Percentiles rank a stretch among this genome's conserved stretches.
phyloP scores from a whole-genome alignment of 306 rosid species.

The Medicago lupulina region DNA sequence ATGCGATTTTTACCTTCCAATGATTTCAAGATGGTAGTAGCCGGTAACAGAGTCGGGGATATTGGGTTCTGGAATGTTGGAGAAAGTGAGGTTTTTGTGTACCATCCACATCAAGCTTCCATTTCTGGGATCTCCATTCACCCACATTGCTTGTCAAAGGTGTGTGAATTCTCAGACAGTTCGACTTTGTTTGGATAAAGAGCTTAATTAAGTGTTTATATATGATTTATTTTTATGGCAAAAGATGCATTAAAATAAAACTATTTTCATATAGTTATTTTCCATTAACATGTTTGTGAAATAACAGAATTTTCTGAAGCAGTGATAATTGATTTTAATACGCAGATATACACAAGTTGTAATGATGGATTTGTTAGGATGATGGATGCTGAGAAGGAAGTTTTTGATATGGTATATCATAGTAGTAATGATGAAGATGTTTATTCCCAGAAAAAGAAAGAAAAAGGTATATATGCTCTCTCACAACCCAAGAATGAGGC shows the following conservation, averaged over 20 bases:
- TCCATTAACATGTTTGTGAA: neutral
- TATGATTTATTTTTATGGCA: neutral
- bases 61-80: constrained; percentile 77
- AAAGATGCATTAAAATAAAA: too few species aligned
- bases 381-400: constrained; percentile 88
- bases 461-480: constrained; percentile 49
- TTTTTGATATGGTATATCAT: constrained; percentile 66
- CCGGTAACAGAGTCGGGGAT: constrained; percentile 73
- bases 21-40: constrained; percentile 61
- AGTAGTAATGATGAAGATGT: constrained; percentile 38
- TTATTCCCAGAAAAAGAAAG: too few species aligned
- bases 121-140: constrained; percentile 77
- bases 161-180: neutral
- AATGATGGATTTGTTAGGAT: constrained; percentile 70
- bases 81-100: constrained; percentile 52
- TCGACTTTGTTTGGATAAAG: neutral
- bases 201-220: neutral
- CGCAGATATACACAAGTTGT: constrained; percentile 77
- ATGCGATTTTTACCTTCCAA: constrained; percentile 66
- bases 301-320: constrained; percentile 7
- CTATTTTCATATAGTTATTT: too few species aligned
- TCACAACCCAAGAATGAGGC: constrained; percentile 59
- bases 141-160: constrained; percentile 73
- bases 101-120: constrained; percentile 67
- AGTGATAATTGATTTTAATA: constrained; percentile 25